phyloP scores from a whole-genome alignment of 306 rosid genomes.

The Rubus parviflorus region DNA sequence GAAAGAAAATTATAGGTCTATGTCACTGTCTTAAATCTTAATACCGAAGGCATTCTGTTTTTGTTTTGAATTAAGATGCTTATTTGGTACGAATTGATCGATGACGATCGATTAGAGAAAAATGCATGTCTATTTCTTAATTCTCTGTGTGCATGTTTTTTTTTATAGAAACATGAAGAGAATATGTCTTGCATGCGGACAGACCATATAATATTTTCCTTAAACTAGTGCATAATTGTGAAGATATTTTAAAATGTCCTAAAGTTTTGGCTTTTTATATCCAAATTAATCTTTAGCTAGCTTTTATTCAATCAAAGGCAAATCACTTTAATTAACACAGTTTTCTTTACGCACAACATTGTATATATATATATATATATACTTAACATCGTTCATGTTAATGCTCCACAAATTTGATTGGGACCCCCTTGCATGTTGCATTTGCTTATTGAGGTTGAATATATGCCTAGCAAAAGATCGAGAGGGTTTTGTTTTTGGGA shows the following conservation, averaged over 20 bases:
- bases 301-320: constrained; percentile 35
- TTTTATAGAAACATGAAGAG: constrained; percentile 2
- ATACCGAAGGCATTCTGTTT: constrained; percentile 9
- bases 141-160: background rate
- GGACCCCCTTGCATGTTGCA: constrained; percentile 33
- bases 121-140: background rate
- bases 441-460: constrained; percentile 19
- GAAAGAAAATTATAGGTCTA: background rate
- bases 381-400: constrained; percentile 15
- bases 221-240: constrained; percentile 26
- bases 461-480: background rate
- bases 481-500: background rate
- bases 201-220: constrained; percentile 22
- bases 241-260: constrained; percentile 42
- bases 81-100: background rate
- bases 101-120: constrained; percentile 9
- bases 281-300: constrained; percentile 33
- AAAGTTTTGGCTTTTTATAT: constrained; percentile 66
- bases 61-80: background rate
- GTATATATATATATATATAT: background rate
- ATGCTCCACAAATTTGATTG: constrained; percentile 63
- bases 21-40: constrained; percentile 7
- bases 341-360: background rate
- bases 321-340: constrained; percentile 31
- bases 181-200: constrained; percentile 28